phyloP scores from a whole-genome alignment of 257 asterid species.

The Solanum ossicruentum region DNA sequence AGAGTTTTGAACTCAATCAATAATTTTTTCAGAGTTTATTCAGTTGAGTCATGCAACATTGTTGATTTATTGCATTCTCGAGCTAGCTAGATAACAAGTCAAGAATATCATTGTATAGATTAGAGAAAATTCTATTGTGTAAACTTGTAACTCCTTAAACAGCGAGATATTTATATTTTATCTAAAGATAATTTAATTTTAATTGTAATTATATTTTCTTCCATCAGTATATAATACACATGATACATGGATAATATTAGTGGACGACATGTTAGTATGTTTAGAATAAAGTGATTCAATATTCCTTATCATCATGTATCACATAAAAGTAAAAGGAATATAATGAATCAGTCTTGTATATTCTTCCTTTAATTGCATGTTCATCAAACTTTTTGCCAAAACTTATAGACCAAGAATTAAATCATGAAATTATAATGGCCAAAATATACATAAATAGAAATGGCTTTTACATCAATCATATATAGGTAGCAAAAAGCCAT shows the following conservation, averaged over 20 bases:
- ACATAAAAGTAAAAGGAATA: neutral
- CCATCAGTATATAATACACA: neutral
- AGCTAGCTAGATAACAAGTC: no score
- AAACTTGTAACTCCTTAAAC: neutral
- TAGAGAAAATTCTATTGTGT: neutral
- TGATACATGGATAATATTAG: neutral
- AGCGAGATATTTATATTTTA: neutral
- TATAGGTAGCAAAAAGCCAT: neutral
- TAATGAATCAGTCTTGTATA: slow-evolving; percentile 6
- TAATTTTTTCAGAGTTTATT: no score
- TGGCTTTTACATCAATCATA: neutral
- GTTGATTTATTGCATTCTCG: no score
- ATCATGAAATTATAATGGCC: neutral
- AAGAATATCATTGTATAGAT: no score
- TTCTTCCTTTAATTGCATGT: neutral
- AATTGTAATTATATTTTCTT: neutral
- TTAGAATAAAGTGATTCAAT: slow-evolving; percentile 1
- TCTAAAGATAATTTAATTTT: neutral
- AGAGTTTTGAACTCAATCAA: no score
- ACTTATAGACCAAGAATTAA: slow-evolving; percentile 8
- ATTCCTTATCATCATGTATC: neutral
- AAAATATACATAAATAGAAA: neutral
- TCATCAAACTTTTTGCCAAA: neutral
- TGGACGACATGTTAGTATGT: slow-evolving; percentile 8
- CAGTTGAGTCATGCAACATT: no score